Percentiles rank a stretch among this genome's conserved stretches.
phyloP scores from a whole-genome alignment of 1,284 basidiomycete species.

The Taiwanofungus camphoratus region DNA sequence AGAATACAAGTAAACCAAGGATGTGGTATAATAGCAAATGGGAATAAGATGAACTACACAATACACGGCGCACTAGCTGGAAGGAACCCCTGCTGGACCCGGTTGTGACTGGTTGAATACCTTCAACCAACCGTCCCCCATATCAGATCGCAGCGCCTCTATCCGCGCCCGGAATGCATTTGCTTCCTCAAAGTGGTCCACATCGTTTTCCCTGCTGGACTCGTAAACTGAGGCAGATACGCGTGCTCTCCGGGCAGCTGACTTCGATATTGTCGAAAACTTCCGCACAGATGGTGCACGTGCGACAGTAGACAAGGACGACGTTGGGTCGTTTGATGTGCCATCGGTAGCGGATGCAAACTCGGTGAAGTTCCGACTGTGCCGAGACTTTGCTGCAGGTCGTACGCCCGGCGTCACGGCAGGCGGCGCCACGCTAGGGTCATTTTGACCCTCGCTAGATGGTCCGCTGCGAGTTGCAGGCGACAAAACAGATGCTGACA shows the following conservation, averaged over 20 bases:
- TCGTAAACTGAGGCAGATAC: conserved; percentile 61
- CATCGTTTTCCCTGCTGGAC: conserved; percentile 30
- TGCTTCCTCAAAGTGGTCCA: conserved; percentile 41
- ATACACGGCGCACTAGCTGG: conserved; percentile 20
- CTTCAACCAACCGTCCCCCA: conserved; percentile 84
- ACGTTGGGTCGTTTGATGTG: conserved; percentile 1
- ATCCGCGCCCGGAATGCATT: conserved; percentile 73
- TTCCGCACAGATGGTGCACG: conserved; percentile 16
- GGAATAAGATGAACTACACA: not conserved
- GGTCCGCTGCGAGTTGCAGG: not conserved
- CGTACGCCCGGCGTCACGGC: conserved; percentile 13
- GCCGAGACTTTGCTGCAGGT: conserved; percentile 21
- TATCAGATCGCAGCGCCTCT: conserved; percentile 76
- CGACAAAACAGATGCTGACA: not conserved
- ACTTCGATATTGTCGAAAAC: conserved; percentile 28
- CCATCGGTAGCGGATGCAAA: conserved; percentile 22
- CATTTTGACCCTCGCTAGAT: not conserved
- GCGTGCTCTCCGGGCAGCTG: conserved; percentile 43
- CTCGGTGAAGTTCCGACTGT: conserved; percentile 46
- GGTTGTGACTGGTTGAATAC: conserved; percentile 66
- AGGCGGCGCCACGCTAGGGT: conserved; percentile 4
- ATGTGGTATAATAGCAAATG: not conserved
- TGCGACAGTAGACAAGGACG: conserved; percentile 2
- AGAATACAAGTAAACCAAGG: not conserved
- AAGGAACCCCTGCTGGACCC: conserved; percentile 20